Percentiles rank a stretch among this genome's conserved stretches.
Evolutionary conservation across 2,329 filamentous ascomycete species (phyloP).

Genomic region (Penicillium sp.): DNA sequence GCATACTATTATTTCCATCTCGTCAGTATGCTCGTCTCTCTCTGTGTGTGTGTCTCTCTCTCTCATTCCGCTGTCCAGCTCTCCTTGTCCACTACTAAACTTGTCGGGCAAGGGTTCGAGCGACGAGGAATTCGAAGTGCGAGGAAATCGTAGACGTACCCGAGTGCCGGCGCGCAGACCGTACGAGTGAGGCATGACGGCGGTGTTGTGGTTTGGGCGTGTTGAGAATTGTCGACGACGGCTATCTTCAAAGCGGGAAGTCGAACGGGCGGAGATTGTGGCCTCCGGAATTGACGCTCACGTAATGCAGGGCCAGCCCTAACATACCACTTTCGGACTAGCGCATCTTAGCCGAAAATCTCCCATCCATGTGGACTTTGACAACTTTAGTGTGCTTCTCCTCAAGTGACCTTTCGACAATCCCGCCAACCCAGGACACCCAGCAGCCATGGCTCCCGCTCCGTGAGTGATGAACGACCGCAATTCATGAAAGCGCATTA

Average conservation of each 20-base stretch:
- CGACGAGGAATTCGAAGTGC: constrained; percentile 3
- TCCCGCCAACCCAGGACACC: constrained; percentile 42
- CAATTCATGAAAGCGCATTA: constrained; percentile 41
- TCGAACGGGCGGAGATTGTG: constrained; percentile 17
- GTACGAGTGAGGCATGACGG: constrained; percentile 82
- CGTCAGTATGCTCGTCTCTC: constrained; percentile 39
- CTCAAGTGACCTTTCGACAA: constrained; percentile 38
- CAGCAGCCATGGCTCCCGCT: constrained; percentile 48
- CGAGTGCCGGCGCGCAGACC: constrained; percentile 86
- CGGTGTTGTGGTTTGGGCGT: constrained; percentile 53
- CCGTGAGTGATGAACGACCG: constrained; percentile 43
- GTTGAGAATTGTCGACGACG: constrained; percentile 45
- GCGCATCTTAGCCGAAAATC: background rate
- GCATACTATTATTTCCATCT: constrained; percentile 64
- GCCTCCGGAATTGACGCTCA: background rate
- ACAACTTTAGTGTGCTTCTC: constrained; percentile 27
- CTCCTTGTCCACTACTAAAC: background rate
- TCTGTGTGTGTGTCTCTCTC: constrained; percentile 19
- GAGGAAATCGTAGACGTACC: constrained; percentile 57
- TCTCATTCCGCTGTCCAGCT: constrained; percentile 13
- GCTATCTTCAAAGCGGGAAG: constrained; percentile 19
- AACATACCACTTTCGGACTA: constrained; percentile 17
- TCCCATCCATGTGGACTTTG: background rate
- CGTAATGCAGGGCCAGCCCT: constrained; percentile 13
- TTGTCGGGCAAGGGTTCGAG: constrained; percentile 1